These are phyloP conservation scores for Murraya koenigii DNA, from an alignment of 345 rosid genomes.

Conservation along the genomic window DNA sequence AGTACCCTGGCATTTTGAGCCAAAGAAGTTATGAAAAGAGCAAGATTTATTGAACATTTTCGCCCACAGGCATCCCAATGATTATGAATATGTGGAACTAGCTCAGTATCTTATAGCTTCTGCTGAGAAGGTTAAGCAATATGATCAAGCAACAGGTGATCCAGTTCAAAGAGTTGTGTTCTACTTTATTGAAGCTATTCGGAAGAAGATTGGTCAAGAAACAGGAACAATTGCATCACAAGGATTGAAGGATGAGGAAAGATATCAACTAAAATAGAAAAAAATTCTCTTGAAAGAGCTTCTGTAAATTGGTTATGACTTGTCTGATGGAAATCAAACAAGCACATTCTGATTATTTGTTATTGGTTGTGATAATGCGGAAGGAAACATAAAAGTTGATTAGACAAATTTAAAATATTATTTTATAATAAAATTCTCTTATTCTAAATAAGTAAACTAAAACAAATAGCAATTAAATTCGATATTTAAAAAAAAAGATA, in stretches of 20 bases:
- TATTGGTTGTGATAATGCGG: no score
- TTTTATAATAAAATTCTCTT: no score
- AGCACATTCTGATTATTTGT: no score
- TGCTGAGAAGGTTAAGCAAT: constrained; percentile 12
- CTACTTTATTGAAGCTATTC: constrained; percentile 22
- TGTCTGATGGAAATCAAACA: no score
- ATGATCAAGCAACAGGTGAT: constrained; percentile 15
- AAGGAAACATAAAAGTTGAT: no score
- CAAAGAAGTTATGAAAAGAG: constrained; percentile 10
- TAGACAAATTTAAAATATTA: no score
- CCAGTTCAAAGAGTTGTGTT: constrained; percentile 15
- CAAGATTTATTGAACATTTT: background rate
- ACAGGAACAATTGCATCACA: background rate
- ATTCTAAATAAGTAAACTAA: no score
- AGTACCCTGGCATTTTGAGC: background rate
- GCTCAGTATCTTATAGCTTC: constrained; percentile 15
- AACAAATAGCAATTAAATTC: no score
- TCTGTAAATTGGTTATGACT: no score
- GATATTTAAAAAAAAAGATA: no score
- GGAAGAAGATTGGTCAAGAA: constrained; percentile 9
- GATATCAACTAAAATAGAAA: background rate
- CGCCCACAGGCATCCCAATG: background rate
- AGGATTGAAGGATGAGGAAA: background rate
- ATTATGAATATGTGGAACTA: constrained; percentile 13
- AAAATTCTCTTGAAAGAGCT: no score